Evolutionary conservation across 2,329 filamentous ascomycete species (phyloP).

Genomic region (Fusarium cicatricum): DNA sequence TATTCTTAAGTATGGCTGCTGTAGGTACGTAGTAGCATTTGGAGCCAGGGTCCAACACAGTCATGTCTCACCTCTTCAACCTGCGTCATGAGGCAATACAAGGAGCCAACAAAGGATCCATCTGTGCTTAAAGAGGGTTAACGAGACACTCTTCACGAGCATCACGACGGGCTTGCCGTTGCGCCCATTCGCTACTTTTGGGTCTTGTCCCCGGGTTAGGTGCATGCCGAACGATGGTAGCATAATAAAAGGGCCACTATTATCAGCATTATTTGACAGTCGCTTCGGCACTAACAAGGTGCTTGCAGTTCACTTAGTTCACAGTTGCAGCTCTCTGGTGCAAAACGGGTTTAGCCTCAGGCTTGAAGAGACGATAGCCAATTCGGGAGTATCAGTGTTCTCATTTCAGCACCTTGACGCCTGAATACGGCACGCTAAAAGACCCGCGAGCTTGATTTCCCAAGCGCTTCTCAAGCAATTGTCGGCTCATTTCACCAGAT

Average conservation of each 20-base stretch:
- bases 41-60: constrained; percentile 10
- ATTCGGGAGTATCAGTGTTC: constrained; percentile 22
- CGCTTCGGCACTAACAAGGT: constrained; percentile 27
- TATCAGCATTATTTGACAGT: constrained; percentile 27
- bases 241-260: constrained; percentile 21
- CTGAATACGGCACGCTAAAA: constrained; percentile 14
- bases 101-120: constrained; percentile 23
- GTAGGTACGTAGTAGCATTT: background rate
- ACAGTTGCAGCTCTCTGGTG: constrained; percentile 22
- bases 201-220: constrained; percentile 21
- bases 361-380: constrained; percentile 12
- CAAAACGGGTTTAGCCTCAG: constrained; percentile 32
- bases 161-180: constrained; percentile 14
- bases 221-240: constrained; percentile 13
- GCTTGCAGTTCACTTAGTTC: constrained; percentile 28
- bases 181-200: constrained; percentile 34
- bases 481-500: constrained; percentile 22
- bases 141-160: constrained; percentile 18
- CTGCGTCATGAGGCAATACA: constrained; percentile 29
- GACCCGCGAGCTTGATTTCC: constrained; percentile 7
- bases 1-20: constrained; percentile 37
- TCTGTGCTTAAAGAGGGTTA: constrained; percentile 33
- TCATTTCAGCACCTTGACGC: constrained; percentile 16
- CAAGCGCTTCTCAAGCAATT: background rate
- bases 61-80: constrained; percentile 21